phyloP scores from a whole-genome alignment of 169 alveolate species.

The Ichthyophthirius multifiliis region DNA sequence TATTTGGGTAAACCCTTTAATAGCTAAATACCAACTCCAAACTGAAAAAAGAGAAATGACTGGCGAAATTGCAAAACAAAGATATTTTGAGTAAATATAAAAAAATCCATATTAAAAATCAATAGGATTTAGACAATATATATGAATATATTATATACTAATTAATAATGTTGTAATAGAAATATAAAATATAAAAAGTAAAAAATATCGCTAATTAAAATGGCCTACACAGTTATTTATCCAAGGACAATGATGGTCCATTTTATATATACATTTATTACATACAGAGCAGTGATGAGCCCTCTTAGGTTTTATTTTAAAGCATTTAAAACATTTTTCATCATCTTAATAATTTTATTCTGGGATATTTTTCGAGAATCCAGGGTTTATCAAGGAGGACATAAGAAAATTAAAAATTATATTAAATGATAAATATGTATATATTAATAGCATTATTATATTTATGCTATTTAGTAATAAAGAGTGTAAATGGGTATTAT shows the following conservation, averaged over 20 bases:
- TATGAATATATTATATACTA: conserved; percentile 6
- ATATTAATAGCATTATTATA: not conserved
- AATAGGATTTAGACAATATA: too few species aligned
- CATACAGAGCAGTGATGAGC: conserved; percentile 27
- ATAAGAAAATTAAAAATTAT: not conserved
- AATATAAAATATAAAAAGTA: conserved; percentile 62
- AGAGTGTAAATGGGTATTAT: not conserved
- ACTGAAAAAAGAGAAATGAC: conserved; percentile 47
- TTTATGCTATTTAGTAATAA: not conserved
- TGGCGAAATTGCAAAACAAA: conserved; percentile 21
- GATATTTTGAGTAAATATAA: conserved; percentile 9
- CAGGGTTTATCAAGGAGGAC: not conserved
- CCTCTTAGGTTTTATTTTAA: conserved; percentile 45
- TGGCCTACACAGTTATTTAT: conserved; percentile 80
- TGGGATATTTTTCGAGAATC: not conserved
- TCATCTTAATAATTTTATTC: not conserved
- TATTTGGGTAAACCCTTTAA: conserved; percentile 58
- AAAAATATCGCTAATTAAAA: conserved; percentile 67
- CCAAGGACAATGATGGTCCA: conserved; percentile 88
- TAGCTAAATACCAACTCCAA: conserved; percentile 67
- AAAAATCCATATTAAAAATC: too few species aligned
- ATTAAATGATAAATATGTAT: not conserved
- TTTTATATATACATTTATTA: conserved; percentile 56
- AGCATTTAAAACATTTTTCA: not conserved
- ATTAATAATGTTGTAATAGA: not conserved